Base-by-base conservation (phyloP, 352 stramenopile species). In the Achlya hypogyna region DNA sequence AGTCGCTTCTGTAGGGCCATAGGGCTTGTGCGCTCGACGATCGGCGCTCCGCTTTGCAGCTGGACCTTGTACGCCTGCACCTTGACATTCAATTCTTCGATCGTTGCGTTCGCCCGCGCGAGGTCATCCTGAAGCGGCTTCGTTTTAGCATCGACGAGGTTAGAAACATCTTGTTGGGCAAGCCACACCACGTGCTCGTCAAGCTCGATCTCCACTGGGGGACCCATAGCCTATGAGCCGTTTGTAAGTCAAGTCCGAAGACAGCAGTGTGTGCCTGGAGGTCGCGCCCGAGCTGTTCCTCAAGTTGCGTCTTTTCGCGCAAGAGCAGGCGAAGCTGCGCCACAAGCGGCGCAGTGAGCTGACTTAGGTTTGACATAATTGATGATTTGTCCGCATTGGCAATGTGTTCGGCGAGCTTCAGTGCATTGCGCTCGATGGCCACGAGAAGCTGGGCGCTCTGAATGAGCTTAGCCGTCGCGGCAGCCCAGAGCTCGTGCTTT, bases 21-120 rank as follows among this genome's bases (percentile, higher is more conserved):
- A 8, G 32, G 14, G n/a, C 47, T 4, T 18, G 32, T 27, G 25
- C 16, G 12, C 23, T 35, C 9, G 22, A 32, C 25, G 38, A 53
- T 22, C 14, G 22, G 1, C 31, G 27, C 16, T 54, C 0, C 29
- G 23, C 54, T 32, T 60, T 70, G n/a, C 28, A 72, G 51, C 63
- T 76, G 53, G 0, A 51, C 14, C 60, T 71, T 66, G 52, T 73
- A 75, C 58, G 32, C 64, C 25, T 74, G 67, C 35, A 76, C 18
- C 49, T 76, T 73, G 27, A 45, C 35, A 25, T 69, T 68, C 18
- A 76, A 29, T 5, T 74, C 69, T 1, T 65, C 42, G 18, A 76
- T 78, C 53, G 66, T 47, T 14, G 42, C 29, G 16, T 73, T 70
- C 0, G 73, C 73, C 20, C 69, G 62, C 0, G 52, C 35, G 0